Evolutionary conservation across 202 grass and related monocot genomes (phyloP).

Genomic region (Panicum virgatum): DNA sequence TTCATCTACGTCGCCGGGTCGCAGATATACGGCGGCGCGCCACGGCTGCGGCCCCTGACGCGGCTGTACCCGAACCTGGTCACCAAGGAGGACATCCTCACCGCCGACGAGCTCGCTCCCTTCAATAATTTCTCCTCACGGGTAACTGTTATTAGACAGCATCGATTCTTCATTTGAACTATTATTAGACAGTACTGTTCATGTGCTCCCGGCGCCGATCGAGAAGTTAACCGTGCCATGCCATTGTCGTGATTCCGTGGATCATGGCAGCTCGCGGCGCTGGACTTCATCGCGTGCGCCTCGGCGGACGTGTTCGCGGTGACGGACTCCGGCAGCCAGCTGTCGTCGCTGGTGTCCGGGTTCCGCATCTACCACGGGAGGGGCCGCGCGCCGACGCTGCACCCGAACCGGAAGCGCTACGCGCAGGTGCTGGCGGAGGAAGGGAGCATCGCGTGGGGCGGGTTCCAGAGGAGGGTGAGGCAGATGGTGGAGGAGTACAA

Average conservation of each 20-base stretch:
- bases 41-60: slow-evolving; percentile 69
- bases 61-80: slow-evolving; percentile 85
- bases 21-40: slow-evolving; percentile 74
- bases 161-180: neutral
- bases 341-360: slow-evolving; percentile 88
- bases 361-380: slow-evolving; percentile 83
- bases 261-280: slow-evolving; percentile 53
- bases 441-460: slow-evolving; percentile 57
- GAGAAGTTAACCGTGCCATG: neutral
- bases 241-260: neutral
- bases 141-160: no score
- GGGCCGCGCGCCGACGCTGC: slow-evolving; percentile 69
- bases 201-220: no score
- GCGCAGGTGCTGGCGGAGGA: slow-evolving; percentile 71
- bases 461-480: slow-evolving; percentile 67
- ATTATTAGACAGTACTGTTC: no score
- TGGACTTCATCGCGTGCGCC: slow-evolving; percentile 94
- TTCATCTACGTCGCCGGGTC: slow-evolving; percentile 93
- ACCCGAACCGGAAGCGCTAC: slow-evolving; percentile 85
- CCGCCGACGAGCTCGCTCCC: slow-evolving; percentile 66
- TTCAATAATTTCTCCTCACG: slow-evolving; percentile 77
- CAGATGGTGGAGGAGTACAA: slow-evolving; percentile 91
- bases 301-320: slow-evolving; percentile 88
- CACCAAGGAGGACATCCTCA: slow-evolving; percentile 88
- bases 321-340: slow-evolving; percentile 96